Percentiles rank a stretch among this genome's conserved stretches.
These are phyloP conservation scores for Hypoxylon subgilvum DNA, from an alignment of 495 filamentous ascomycete genomes.

Conservation along the genomic window DNA sequence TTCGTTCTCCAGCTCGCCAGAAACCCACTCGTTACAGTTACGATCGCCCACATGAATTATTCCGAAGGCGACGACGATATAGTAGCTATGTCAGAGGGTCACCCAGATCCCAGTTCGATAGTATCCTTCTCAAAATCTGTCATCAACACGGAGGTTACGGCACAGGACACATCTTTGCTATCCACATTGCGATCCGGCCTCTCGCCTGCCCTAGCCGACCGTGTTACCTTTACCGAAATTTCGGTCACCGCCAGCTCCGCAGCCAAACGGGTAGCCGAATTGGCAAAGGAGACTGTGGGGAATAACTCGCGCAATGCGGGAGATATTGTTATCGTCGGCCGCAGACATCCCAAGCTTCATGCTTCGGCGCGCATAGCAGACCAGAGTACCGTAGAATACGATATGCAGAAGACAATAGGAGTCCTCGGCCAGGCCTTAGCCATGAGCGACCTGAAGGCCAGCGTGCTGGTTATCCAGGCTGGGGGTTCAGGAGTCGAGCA, in stretches of 20 bases:
- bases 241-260: constrained; percentile 37
- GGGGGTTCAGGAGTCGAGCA: background rate
- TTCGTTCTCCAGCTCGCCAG: constrained; percentile 81
- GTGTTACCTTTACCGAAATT: constrained; percentile 65
- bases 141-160: constrained; percentile 45
- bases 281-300: constrained; percentile 66
- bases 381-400: constrained; percentile 46
- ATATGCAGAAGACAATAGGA: constrained; percentile 69
- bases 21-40: constrained; percentile 77
- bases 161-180: constrained; percentile 68
- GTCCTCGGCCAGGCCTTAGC: constrained; percentile 68
- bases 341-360: constrained; percentile 51
- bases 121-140: constrained; percentile 26
- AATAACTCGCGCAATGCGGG: constrained; percentile 71
- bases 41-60: constrained; percentile 63
- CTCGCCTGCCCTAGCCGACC: constrained; percentile 58
- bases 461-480: constrained; percentile 78
- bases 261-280: constrained; percentile 35
- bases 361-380: constrained; percentile 33
- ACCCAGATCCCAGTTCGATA: constrained; percentile 35
- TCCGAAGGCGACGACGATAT: constrained; percentile 42
- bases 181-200: constrained; percentile 67
- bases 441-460: constrained; percentile 66
- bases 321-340: constrained; percentile 78
- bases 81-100: constrained; percentile 37